Conservation (phyloP, 257 asterid species). For the Solanum medicagineum region DNA sequence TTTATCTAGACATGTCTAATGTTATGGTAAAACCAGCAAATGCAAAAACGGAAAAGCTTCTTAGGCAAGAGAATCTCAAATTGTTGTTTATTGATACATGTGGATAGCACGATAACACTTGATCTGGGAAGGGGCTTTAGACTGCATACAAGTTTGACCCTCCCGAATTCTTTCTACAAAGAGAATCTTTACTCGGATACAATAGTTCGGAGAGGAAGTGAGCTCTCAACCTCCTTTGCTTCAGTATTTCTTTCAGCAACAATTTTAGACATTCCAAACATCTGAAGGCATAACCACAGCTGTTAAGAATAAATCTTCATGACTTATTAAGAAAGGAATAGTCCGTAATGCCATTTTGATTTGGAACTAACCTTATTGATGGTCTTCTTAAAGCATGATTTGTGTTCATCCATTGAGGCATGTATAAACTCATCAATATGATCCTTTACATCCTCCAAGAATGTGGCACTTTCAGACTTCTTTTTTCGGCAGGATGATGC, state of each 20-base stretch:
- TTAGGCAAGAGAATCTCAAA: background rate
- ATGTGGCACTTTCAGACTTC: constrained; percentile 13
- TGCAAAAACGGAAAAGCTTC: background rate
- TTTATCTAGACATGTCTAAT: background rate
- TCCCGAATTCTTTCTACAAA: background rate
- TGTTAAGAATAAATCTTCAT: background rate
- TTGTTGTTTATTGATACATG: background rate
- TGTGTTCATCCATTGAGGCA: constrained; percentile 12
- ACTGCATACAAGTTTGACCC: background rate
- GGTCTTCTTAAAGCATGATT: constrained; percentile 8
- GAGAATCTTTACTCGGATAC: background rate
- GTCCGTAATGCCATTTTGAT: background rate
- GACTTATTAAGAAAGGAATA: background rate
- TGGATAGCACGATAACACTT: background rate
- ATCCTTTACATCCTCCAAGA: constrained; percentile 11
- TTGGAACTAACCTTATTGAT: constrained; percentile 1
- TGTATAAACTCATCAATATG: constrained; percentile 11
- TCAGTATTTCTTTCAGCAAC: constrained; percentile 3
- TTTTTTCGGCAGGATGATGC: constrained; percentile 13
- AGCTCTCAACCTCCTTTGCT: constrained; percentile 6
- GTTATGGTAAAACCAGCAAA: background rate
- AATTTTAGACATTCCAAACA: constrained; percentile 14
- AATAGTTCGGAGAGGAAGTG: constrained; percentile 1
- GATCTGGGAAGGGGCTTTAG: background rate
- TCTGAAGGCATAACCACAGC: background rate